Evolutionary conservation across 148 eudicot species (phyloP), one percentile per base, ranked within the genome.

Genomic region (Dysphania ambrosioides): DNA sequence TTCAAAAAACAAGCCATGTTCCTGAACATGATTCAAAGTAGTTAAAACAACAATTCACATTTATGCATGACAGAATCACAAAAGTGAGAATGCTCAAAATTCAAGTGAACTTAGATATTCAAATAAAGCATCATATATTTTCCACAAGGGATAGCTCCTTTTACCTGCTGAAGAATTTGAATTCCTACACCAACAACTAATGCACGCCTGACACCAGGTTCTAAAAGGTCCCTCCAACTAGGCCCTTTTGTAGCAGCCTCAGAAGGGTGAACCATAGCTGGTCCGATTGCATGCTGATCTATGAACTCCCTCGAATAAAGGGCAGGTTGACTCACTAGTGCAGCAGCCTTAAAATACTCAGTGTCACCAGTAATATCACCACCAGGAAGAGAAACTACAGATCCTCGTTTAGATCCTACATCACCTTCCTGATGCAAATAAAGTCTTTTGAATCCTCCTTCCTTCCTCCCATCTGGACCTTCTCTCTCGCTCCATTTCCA

Each of bases 151-250:
- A 16, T 30, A 38, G 56, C 57, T 51, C 4, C 4, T 59, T 38
- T 79, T 78, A 87, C 89, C 89, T 87, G 89, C 75, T 87, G 89
- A 78, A 87, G 89, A 63, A 84, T 38, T 70, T 87, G 89, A 74
- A 87, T 71, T 47, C 89, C 89, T 12, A 87, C 70, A 31, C 89
- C 89, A 57, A 87, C 86, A 70, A 82, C 73, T 75, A 87, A 75
- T 51, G 89, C 89, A 77, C 72, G 89, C 73, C 72, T 87, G 24
- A 87, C 89, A 70, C 89, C 89, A 24, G 89, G 89, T 66, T 87
- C 87, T 64, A 82, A 74, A 71, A 87, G 82, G 75, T 80, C 85
- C 35, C 73, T 82, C 87, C 87, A 82, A 56, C 82, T 79, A 23
- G 87, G 76, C 72, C 86, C 89, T 82, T 78, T 82, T 23, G 75